Evolutionary conservation across 495 filamentous ascomycete species (phyloP).

Genomic region (Thermothielavioides terrestris): DNA sequence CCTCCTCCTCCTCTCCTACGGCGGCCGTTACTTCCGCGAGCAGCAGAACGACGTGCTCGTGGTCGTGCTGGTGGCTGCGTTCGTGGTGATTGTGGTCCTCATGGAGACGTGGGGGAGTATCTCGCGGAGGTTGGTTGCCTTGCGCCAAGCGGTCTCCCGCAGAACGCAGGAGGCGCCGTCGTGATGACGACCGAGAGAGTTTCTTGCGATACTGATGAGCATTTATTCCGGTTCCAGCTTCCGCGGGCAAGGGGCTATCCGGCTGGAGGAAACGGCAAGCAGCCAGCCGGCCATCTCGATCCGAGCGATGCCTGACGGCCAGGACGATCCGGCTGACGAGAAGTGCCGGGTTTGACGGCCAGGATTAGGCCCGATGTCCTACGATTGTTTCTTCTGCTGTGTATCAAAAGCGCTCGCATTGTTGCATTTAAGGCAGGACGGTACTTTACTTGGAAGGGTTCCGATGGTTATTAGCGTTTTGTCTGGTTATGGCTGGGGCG

Average conservation of each 20-base stretch:
- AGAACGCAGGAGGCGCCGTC: neutral
- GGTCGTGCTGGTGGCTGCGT: slow-evolving; percentile 25
- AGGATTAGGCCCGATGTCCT: neutral
- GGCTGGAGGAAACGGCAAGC: slow-evolving; percentile 10
- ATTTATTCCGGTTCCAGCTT: too few species aligned
- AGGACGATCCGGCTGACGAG: neutral
- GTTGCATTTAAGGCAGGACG: too few species aligned
- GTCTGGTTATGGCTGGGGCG: too few species aligned
- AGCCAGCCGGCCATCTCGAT: slow-evolving; percentile 3
- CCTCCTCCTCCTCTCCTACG: too few species aligned
- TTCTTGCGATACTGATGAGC: neutral
- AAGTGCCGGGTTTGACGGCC: neutral
- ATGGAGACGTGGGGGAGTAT: slow-evolving; percentile 30
- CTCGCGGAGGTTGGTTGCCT: slow-evolving; percentile 23
- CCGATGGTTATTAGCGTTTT: too few species aligned
- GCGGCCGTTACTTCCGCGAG: slow-evolving; percentile 15
- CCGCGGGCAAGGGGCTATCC: slow-evolving; percentile 16
- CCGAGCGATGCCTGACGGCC: neutral
- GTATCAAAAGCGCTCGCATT: neutral
- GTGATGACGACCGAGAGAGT: neutral
- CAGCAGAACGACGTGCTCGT: slow-evolving; percentile 35
- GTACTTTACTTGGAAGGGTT: too few species aligned
- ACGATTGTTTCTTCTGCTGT: neutral
- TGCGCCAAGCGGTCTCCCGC: neutral
- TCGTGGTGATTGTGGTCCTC: slow-evolving; percentile 27